phyloP scores from a whole-genome alignment of 1,139 yeast species.

The Kodamaea derodonti region DNA sequence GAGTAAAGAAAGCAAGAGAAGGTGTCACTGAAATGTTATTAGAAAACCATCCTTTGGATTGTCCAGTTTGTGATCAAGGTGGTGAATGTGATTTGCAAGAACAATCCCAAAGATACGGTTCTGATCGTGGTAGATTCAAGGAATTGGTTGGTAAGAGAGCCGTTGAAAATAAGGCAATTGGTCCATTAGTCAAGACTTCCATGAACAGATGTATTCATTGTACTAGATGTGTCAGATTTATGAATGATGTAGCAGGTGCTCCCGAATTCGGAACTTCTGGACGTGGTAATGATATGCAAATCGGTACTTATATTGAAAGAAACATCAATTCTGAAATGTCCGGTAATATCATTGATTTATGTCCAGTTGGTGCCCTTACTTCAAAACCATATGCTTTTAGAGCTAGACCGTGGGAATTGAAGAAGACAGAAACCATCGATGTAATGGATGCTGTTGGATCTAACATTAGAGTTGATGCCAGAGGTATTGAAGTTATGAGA shows the following conservation, averaged over 20 bases:
- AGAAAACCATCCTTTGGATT: constrained; percentile 88
- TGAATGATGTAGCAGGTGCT: constrained; percentile 91
- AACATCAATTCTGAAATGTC: constrained; percentile 83
- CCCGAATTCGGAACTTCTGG: constrained; percentile 88
- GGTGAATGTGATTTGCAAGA: constrained; percentile 94
- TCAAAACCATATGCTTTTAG: constrained; percentile 87
- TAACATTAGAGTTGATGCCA: constrained; percentile 77
- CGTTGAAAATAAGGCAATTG: constrained; percentile 85
- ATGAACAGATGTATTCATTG: constrained; percentile 95
- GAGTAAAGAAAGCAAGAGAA: constrained; percentile 82
- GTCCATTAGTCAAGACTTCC: constrained; percentile 84
- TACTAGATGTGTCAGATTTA: constrained; percentile 86
- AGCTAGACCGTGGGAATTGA: constrained; percentile 93
- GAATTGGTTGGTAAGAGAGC: constrained; percentile 87
- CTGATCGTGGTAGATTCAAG: constrained; percentile 80
- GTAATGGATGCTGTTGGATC: constrained; percentile 84
- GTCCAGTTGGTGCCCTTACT: constrained; percentile 92
- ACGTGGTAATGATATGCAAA: constrained; percentile 89
- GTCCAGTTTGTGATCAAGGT: constrained; percentile 94
- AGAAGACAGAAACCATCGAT: constrained; percentile 84
- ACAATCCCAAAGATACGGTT: constrained; percentile 78
- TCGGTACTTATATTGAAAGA: constrained; percentile 85
- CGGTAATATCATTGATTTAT: constrained; percentile 83
- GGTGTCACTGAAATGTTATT: constrained; percentile 88
- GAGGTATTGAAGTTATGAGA: constrained; percentile 88